A percentile compares a stretch with the other conserved stretches of the same genome.
These are phyloP conservation scores for Carex kokanica DNA, from an alignment of 176 grass and related monocot genomes.

Conservation along the genomic window DNA sequence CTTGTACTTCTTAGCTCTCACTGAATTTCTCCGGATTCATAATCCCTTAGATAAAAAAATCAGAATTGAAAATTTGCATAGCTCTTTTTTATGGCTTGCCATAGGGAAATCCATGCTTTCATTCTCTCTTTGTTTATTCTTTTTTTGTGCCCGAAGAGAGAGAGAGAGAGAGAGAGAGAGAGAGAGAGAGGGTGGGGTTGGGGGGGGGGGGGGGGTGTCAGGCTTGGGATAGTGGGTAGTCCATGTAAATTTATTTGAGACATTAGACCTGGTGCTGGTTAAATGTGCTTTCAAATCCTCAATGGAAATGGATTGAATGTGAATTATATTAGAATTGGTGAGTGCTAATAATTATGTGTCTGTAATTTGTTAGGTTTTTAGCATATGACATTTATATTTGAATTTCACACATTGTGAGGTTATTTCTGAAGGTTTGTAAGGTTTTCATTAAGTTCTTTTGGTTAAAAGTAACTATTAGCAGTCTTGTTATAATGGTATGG, in stretches of 20 bases:
- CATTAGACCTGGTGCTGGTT: background rate
- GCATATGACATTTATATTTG: background rate
- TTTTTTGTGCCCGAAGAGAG: background rate
- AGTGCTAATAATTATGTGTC: background rate
- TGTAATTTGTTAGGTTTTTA: background rate
- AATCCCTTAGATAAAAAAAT: no score
- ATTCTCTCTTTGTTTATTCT: background rate
- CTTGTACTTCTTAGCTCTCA: background rate
- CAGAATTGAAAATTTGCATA: background rate
- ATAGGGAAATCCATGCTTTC: background rate
- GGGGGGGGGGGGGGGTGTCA: background rate
- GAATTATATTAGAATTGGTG: background rate
- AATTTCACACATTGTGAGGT: background rate
- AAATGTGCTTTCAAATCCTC: background rate
- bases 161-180: no score
- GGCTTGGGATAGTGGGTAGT: no score
- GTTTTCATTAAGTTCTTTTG: background rate
- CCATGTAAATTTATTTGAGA: background rate
- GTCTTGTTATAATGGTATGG: background rate
- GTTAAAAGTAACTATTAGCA: background rate
- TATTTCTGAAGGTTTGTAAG: background rate
- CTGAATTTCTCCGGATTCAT: background rate
- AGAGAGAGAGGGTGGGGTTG: no score
- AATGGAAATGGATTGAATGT: slow-evolving; percentile 3
- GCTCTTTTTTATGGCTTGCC: background rate